phyloP scores from a whole-genome alignment of 73 alveolate species.

The Tetrahymena borealis region DNA sequence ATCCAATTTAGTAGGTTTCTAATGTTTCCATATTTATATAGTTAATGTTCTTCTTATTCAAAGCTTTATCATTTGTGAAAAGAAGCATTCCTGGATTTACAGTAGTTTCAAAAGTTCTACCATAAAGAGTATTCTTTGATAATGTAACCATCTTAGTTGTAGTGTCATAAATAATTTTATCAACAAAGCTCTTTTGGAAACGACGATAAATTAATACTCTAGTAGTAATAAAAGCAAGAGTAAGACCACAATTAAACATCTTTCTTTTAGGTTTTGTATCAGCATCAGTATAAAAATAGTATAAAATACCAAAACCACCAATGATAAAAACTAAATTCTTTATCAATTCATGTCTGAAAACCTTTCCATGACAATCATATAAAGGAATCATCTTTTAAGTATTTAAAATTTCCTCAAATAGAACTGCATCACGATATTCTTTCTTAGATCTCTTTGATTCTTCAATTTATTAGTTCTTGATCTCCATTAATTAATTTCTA shows the following conservation, averaged over 20 bases:
- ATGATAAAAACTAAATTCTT: background rate
- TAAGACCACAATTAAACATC: background rate
- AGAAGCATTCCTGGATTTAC: background rate
- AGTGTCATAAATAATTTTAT: slow-evolving; percentile 6
- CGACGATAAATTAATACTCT: background rate
- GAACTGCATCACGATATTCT: slow-evolving; percentile 14
- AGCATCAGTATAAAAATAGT: background rate
- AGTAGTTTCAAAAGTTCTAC: background rate
- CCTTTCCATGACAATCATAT: slow-evolving; percentile 12
- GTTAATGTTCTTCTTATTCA: slow-evolving; percentile 15
- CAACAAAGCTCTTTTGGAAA: slow-evolving; percentile 12
- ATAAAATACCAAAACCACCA: slow-evolving; percentile 5
- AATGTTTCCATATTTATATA: slow-evolving; percentile 29
- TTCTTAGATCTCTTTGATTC: slow-evolving; percentile 5
- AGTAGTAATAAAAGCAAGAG: slow-evolving; percentile 6
- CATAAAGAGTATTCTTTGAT: slow-evolving; percentile 8
- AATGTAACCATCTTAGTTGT: background rate
- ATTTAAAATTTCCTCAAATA: slow-evolving; percentile 33
- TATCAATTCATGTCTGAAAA: background rate
- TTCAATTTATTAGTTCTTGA: background rate
- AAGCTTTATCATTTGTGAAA: slow-evolving; percentile 14
- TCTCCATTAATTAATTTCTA: background rate
- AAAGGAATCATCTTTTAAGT: background rate
- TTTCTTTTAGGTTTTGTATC: background rate
- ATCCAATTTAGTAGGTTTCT: slow-evolving; percentile 28